Conservation (phyloP, 1,284 basidiomycete genomes). For the Porodaedalea pini region DNA sequence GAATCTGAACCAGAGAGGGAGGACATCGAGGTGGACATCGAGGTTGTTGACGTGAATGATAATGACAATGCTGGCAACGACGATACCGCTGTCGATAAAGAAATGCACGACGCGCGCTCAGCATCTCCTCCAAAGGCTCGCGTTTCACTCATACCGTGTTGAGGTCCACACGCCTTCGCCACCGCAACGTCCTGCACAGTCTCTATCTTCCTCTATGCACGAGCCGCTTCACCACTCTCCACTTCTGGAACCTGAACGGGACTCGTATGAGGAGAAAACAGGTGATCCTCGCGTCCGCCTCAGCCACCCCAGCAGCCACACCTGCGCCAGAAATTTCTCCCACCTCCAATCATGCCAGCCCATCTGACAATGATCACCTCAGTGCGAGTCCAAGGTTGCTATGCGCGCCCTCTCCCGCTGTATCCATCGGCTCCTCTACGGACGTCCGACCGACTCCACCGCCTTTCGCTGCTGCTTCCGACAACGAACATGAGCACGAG, state of each 20-base stretch:
- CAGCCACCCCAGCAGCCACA: not conserved
- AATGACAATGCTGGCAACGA: not conserved
- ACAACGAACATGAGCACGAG: not conserved
- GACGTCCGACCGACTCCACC: not conserved
- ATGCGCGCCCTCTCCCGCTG: constrained; percentile 2
- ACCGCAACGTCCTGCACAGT: not conserved
- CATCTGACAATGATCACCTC: not conserved
- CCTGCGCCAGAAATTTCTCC: not conserved
- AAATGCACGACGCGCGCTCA: not conserved
- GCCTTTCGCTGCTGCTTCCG: not conserved
- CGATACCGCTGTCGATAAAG: not conserved
- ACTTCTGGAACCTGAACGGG: not conserved
- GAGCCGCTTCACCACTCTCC: not conserved
- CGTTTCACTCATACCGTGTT: not conserved
- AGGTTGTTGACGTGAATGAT: not conserved
- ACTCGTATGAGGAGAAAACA: not conserved
- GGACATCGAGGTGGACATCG: not conserved
- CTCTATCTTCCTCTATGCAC: not conserved
- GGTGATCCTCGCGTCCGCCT: not conserved
- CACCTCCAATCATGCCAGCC: not conserved
- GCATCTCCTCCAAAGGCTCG: not conserved
- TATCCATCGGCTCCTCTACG: constrained; percentile 2
- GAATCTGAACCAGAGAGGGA: not conserved
- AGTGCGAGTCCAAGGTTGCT: not conserved
- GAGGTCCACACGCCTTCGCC: not conserved